Evolutionary conservation across 2,329 filamentous ascomycete genomes (phyloP).

Genomic region (Fusarium lateritium): DNA sequence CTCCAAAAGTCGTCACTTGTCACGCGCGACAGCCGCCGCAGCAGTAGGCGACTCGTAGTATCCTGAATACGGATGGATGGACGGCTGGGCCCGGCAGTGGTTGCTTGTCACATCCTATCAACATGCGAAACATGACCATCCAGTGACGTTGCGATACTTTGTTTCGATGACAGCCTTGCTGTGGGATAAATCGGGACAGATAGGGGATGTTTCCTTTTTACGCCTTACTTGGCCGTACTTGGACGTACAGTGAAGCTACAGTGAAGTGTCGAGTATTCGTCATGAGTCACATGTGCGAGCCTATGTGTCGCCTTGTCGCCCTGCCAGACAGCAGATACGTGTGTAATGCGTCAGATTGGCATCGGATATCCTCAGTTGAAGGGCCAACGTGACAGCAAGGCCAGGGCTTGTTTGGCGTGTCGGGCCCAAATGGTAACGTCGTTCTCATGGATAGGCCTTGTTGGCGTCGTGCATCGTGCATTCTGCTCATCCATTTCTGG

Average conservation of each 20-base stretch:
- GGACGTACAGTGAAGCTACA: neutral
- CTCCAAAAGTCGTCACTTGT: conserved; percentile 29
- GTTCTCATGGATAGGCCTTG: conserved; percentile 34
- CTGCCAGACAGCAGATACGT: conserved; percentile 18
- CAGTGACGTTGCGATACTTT: conserved; percentile 40
- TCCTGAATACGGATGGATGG: conserved; percentile 26
- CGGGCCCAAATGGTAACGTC: conserved; percentile 2
- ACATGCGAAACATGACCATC: conserved; percentile 28
- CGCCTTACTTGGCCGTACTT: conserved; percentile 23
- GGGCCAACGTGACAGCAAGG: conserved; percentile 33
- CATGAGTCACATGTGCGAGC: conserved; percentile 32
- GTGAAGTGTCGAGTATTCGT: conserved; percentile 26
- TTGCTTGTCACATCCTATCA: conserved; percentile 15
- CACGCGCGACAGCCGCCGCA: conserved; percentile 36
- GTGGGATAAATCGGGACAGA: conserved; percentile 22
- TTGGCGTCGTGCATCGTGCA: conserved; percentile 7
- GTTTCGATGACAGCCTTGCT: conserved; percentile 27
- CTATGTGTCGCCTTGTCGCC: conserved; percentile 23
- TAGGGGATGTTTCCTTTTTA: conserved; percentile 34
- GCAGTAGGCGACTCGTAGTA: conserved; percentile 8
- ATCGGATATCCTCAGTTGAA: conserved; percentile 14
- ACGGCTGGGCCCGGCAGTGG: conserved; percentile 33
- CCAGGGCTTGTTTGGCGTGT: conserved; percentile 22
- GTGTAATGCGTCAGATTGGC: conserved; percentile 20
- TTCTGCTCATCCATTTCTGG: conserved; percentile 33